Percentiles rank a stretch among this genome's conserved stretches.
Evolutionary conservation across 1,139 yeast genomes (phyloP).

Genomic region (Kurtzmaniella quercitrusa): DNA sequence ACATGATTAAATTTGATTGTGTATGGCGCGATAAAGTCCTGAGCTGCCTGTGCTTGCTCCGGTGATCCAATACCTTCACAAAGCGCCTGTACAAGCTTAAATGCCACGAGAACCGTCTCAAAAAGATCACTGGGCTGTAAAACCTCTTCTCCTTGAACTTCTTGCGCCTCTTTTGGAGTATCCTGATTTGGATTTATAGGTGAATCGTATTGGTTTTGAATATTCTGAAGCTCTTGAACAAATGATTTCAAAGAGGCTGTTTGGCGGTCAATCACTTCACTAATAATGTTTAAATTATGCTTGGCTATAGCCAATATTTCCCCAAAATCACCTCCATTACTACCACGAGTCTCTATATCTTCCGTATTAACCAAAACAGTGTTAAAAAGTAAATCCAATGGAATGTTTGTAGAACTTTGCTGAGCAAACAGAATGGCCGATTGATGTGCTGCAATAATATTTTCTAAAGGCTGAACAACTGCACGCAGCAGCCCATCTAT

Average conservation of each 20-base stretch:
- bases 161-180: constrained; percentile 10
- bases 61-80: constrained; percentile 20
- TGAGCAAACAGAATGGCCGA: constrained; percentile 24
- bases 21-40: constrained; percentile 14
- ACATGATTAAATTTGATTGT: constrained; percentile 19
- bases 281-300: constrained; percentile 17
- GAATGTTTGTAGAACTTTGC: constrained; percentile 13
- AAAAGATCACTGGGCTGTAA: constrained; percentile 38
- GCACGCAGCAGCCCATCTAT: constrained; percentile 25
- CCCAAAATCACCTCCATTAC: constrained; percentile 8
- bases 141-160: constrained; percentile 24
- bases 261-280: constrained; percentile 20
- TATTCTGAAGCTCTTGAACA: constrained; percentile 21
- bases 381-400: constrained; percentile 43
- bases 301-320: constrained; percentile 15
- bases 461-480: constrained; percentile 34
- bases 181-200: not conserved
- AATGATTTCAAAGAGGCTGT: constrained; percentile 23
- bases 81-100: constrained; percentile 27
- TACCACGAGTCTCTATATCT: constrained; percentile 29
- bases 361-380: constrained; percentile 47
- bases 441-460: constrained; percentile 38
- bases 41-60: constrained; percentile 4
- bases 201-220: constrained; percentile 8
- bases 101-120: constrained; percentile 32